Base-by-base conservation (phyloP, 495 filamentous ascomycete species). In the Hypoxylon subgilvum region DNA sequence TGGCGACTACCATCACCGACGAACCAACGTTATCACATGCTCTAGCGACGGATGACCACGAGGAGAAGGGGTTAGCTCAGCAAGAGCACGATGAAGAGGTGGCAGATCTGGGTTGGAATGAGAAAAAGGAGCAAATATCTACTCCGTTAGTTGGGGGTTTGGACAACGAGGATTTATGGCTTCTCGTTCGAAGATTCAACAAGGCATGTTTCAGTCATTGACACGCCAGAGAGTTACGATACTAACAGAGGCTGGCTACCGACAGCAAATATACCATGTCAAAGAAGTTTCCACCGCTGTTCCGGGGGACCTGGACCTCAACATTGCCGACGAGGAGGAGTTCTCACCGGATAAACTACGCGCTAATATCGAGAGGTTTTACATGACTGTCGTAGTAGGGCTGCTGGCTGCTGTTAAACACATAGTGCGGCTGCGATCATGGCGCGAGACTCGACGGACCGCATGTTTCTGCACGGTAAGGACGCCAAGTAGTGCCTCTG, bases 301-400 rank as follows among this genome's bases (percentile, higher is more conserved):
- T 0, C 74, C 75, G 3, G 74, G 74, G 7, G 82, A 85, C 17
- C 71, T 96, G n/a, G 91, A 96, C 72, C 78, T 94, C 9, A 88
- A 90, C 49, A 86, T 89, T 38, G 86, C 88, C 0, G 87, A 91
- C 28, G 85, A 92, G 52, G 91, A 95, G 31, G 85, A 90, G 56
- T 94, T 92, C 70, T 89, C 88, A 0, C 91, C 91, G 0, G 91
- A 95, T 70, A 95, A 95, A 67, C 72, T 96, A 57, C 80, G 91
- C 13, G 84, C 84, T 14, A 91, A 85, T 31, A 58, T 95, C n/a
- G 91, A 96, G 69, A 76, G 91, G 6, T 79, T 95, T 21, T 96
- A 96, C 69, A 92, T 87, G 77, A 90, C 89, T 0, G 84, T 95
- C 1, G 76, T 88, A 2, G 82, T 94, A 23, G 84, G 87, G 1